phyloP scores from a whole-genome alignment of 352 stramenopile species.

The Globisporangium acanthophoron region DNA sequence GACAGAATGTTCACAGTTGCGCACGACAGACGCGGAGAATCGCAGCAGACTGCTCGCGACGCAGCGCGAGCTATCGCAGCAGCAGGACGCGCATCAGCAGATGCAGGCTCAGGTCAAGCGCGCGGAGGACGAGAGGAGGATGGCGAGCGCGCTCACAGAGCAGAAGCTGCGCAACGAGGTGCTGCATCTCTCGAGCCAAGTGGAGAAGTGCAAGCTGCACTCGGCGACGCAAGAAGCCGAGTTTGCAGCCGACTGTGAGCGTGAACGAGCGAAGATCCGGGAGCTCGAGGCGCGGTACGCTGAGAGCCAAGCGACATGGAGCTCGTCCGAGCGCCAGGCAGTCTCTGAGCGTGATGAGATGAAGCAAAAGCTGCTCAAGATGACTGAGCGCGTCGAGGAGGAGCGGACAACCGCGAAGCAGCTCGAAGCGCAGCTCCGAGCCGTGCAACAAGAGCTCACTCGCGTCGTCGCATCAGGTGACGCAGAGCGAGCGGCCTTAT shows the following conservation, averaged over 20 bases:
- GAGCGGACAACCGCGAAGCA: constrained; percentile 30
- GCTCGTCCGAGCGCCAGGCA: constrained; percentile 23
- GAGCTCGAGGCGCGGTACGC: constrained; percentile 32
- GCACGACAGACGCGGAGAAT: constrained; percentile 4
- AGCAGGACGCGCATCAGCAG: constrained; percentile 12
- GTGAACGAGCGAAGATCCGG: constrained; percentile 25
- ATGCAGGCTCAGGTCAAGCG: constrained; percentile 23
- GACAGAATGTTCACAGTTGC: constrained; percentile 19
- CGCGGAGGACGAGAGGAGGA: constrained; percentile 32
- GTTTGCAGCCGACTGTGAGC: constrained; percentile 24
- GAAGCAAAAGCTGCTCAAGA: constrained; percentile 43
- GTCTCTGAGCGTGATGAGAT: constrained; percentile 41
- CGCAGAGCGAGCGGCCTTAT: constrained; percentile 24
- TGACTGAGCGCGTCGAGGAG: constrained; percentile 32
- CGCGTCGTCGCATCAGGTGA: constrained; percentile 29
- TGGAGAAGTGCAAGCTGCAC: constrained; percentile 41
- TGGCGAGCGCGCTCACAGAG: constrained; percentile 35
- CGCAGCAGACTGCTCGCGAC: constrained; percentile 15
- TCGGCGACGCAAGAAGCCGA: constrained; percentile 27
- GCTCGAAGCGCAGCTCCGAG: constrained; percentile 38
- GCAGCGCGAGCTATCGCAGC: constrained; percentile 17
- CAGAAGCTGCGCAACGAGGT: constrained; percentile 66
- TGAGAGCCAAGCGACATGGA: constrained; percentile 32
- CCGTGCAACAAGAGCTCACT: constrained; percentile 40
- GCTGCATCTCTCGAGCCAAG: constrained; percentile 46